A percentile compares a stretch with the other conserved stretches of the same genome.
Conservation (phyloP, 352 stramenopile species). For the Phytopythium boreale region DNA sequence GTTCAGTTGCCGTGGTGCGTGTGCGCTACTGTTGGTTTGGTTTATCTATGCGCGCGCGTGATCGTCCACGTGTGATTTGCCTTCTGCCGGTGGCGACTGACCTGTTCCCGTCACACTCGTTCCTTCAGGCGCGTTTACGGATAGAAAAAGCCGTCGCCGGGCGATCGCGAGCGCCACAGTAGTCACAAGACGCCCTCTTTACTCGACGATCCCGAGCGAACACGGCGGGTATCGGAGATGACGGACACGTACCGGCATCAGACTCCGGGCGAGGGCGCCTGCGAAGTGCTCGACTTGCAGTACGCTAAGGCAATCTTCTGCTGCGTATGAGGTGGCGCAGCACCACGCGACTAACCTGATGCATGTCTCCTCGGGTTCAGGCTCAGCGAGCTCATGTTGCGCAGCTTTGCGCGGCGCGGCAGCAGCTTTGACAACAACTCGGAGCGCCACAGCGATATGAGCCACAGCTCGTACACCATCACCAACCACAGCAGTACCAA, state of each 20-base stretch:
- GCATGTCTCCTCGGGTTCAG: background rate
- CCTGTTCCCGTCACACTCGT: background rate
- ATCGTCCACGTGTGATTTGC: background rate
- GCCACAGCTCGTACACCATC: background rate
- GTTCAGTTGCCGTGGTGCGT: background rate
- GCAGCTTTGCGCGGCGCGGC: background rate
- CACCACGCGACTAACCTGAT: background rate
- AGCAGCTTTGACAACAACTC: background rate
- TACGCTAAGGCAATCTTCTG: background rate
- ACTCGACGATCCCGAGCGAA: too few species aligned
- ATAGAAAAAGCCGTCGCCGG: background rate
- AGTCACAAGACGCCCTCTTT: background rate
- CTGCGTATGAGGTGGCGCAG: background rate
- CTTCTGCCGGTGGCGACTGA: background rate
- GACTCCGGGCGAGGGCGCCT: background rate
- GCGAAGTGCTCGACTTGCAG: slow-evolving; percentile 4
- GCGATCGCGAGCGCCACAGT: background rate
- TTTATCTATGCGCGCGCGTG: background rate
- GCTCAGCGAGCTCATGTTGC: slow-evolving; percentile 1
- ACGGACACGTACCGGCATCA: background rate
- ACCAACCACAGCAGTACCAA: background rate
- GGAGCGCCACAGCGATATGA: background rate
- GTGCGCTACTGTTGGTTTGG: background rate
- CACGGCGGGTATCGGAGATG: background rate
- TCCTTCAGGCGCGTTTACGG: background rate